These are phyloP conservation scores for Fagus sylvatica DNA, from an alignment of 306 rosid genomes.

Conservation along the genomic window DNA sequence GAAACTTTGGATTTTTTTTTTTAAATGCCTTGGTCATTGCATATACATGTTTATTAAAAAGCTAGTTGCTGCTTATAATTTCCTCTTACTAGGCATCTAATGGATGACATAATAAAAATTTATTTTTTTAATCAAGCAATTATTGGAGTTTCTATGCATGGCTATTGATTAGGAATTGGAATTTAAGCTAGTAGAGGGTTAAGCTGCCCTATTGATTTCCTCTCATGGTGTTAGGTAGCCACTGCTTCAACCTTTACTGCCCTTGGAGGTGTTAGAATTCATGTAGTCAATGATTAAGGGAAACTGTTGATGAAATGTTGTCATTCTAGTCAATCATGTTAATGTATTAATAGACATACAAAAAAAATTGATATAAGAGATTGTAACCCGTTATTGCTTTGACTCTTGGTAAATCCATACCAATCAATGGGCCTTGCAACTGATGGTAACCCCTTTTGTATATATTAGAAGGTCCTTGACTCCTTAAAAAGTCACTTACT, in stretches of 20 bases:
- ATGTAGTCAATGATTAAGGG: not conserved
- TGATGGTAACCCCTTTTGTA: not conserved
- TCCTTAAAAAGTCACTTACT: not conserved
- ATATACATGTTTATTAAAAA: not conserved
- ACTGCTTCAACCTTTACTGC: not conserved
- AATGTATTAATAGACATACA: not conserved
- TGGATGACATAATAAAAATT: not conserved
- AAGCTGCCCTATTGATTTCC: not conserved
- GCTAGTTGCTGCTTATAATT: constrained; percentile 12
- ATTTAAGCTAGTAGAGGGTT: not conserved
- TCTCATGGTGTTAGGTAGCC: not conserved
- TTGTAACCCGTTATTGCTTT: not conserved
- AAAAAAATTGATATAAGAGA: not conserved
- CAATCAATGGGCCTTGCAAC: not conserved
- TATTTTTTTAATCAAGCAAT: not conserved
- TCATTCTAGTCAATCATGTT: not conserved
- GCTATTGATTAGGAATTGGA: not conserved
- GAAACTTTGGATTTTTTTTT: not conserved
- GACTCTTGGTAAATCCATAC: not conserved
- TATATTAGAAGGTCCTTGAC: not conserved
- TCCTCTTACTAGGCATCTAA: not conserved
- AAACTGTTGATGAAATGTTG: not conserved
- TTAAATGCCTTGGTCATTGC: not conserved
- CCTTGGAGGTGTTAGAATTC: not conserved
- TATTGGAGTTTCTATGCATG: not conserved